Conservation (phyloP, 495 filamentous ascomycete species). For the Aspergillus hancockii region DNA sequence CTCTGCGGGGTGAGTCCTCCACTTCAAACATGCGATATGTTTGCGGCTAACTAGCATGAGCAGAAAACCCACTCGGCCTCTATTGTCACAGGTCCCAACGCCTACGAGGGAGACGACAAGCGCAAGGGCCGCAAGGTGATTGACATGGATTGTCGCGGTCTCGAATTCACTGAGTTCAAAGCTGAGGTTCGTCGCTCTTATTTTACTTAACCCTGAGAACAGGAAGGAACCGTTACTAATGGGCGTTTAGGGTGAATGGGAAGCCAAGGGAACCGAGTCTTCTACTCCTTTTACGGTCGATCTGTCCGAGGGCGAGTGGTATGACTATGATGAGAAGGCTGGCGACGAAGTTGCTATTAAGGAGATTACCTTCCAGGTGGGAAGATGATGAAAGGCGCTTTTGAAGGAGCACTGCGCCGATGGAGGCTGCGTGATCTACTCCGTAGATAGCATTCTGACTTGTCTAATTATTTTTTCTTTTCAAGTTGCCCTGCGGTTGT, state of each 20-base stretch:
- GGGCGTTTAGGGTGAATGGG: constrained; percentile 77
- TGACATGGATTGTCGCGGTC: constrained; percentile 87
- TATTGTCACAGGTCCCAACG: constrained; percentile 68
- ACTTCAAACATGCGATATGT: background rate
- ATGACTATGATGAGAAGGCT: constrained; percentile 82
- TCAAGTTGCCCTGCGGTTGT: background rate
- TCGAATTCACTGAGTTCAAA: constrained; percentile 89
- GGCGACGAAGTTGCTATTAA: constrained; percentile 86
- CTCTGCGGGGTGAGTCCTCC: constrained; percentile 70
- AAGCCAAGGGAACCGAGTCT: constrained; percentile 78
- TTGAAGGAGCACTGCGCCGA: background rate
- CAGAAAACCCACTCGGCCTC: constrained; percentile 67
- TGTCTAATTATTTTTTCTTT: constrained; percentile 17
- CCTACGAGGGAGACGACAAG: constrained; percentile 63
- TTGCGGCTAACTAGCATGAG: background rate
- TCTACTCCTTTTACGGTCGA: constrained; percentile 80
- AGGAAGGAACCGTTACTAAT: background rate
- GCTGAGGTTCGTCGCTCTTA: constrained; percentile 63
- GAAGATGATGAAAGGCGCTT: constrained; percentile 32
- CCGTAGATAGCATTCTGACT: constrained; percentile 14
- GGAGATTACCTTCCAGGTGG: constrained; percentile 85
- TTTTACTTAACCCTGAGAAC: background rate
- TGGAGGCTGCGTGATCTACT: background rate
- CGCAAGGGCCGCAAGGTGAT: constrained; percentile 75
- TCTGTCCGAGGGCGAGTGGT: constrained; percentile 85